Evolutionary conservation across 805 yeast species (phyloP), one percentile per base, ranked within the genome.

Genomic region (Candida nanaspora): DNA sequence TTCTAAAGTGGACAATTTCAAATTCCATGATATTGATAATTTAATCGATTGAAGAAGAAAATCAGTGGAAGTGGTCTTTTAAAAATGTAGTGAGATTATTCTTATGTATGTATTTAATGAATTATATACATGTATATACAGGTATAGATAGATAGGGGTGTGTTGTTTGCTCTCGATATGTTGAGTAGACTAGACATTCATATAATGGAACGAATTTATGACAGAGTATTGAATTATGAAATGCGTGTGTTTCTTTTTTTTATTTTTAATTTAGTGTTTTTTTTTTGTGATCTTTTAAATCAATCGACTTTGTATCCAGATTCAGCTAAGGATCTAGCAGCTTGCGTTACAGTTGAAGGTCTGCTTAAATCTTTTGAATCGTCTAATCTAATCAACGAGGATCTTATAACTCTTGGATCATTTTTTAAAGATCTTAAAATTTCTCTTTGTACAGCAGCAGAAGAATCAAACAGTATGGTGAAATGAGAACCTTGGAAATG

Each of bases 401-500:
- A 77, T 57, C 96, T 75, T 44, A 91, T 76, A 47, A 93, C 82
- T 65, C 98, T 82, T 23, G 98, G 97, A 61, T 91, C 98, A 45
- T 79, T 76, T 53, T 82, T 79, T 48, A 91, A 65, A 4, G 93
- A 78, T 64, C 95, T 75, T 47, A 80, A 64, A 43, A 93, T 77
- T 65, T 88, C 95, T 38, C 81, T 75, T 61, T 91, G 97, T 8
- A 86, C 97, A 29, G 82, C 79, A 14, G 91, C 74, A 35, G 93
- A 82, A 1, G 88, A 74, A 59, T 93, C 98, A 58, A 91, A 93
- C 18, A 85, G 69, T 80, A 91, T 78, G 43, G 84, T 62, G 54
- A 93, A 91, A 52, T 86, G 89, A 43, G 83, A 81, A 2, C 97
- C 98, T 58, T 86, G 89, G 57, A 86, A 86, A 62, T 89, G 95